These are phyloP conservation scores for Thalia dealbata DNA, from an alignment of 176 grass and related monocot species.

Conservation along the genomic window DNA sequence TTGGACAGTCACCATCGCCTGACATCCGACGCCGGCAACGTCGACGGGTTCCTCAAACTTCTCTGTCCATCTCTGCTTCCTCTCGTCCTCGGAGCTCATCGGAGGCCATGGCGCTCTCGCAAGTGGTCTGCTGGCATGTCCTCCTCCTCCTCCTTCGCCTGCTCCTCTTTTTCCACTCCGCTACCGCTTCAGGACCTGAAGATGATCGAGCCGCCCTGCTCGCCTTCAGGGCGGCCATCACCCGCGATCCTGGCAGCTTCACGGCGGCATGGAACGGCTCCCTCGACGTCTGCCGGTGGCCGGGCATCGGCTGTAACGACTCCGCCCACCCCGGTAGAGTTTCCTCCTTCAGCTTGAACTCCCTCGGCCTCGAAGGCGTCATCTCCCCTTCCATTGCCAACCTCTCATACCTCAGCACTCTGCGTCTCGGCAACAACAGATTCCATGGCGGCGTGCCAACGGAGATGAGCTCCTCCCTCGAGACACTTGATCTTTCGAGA, in stretches of 20 bases:
- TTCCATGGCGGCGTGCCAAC: slow-evolving; percentile 2
- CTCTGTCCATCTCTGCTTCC: too few relatives aligned
- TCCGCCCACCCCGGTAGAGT: not conserved
- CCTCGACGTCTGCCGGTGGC: slow-evolving; percentile 22
- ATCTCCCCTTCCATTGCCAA: slow-evolving; percentile 34
- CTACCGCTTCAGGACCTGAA: not conserved
- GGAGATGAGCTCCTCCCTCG: not conserved
- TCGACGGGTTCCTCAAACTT: too few relatives aligned
- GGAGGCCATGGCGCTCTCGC: not conserved
- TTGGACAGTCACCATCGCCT: too few relatives aligned
- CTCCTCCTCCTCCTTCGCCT: not conserved
- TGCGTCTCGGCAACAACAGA: not conserved
- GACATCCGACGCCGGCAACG: too few relatives aligned
- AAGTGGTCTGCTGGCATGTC: not conserved
- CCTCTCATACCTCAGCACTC: slow-evolving; percentile 18
- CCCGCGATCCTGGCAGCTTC: slow-evolving; percentile 5
- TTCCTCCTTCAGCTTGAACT: slow-evolving; percentile 6
- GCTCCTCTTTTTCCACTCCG: not conserved
- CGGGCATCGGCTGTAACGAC: slow-evolving; percentile 16
- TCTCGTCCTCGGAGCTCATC: too few relatives aligned
- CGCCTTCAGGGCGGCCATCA: slow-evolving; percentile 25
- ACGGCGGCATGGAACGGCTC: slow-evolving; percentile 23
- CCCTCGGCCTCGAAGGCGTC: slow-evolving; percentile 4
- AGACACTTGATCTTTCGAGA: not conserved
- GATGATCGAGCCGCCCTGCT: slow-evolving; percentile 24